Evolutionary conservation across 2,329 filamentous ascomycete genomes (phyloP).

Genomic region (Aspergillus hiratsukae): DNA sequence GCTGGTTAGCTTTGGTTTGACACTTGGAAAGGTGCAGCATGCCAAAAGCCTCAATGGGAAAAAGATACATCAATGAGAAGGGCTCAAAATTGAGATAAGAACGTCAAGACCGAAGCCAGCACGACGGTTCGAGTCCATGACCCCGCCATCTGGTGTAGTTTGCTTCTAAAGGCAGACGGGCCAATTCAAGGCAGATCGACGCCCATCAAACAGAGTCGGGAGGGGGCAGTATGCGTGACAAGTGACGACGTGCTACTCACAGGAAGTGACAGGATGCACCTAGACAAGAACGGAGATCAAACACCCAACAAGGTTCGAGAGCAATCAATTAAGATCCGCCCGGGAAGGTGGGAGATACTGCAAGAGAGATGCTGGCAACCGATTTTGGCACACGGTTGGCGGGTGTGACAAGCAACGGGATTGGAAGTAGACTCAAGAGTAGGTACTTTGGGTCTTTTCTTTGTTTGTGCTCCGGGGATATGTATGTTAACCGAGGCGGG

Average conservation of each 20-base stretch:
- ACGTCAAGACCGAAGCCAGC: background rate
- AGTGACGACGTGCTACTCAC: background rate
- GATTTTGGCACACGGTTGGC: constrained; percentile 5
- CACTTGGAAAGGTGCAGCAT: constrained; percentile 1
- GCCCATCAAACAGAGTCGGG: background rate
- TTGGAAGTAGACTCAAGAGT: background rate
- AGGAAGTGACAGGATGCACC: background rate
- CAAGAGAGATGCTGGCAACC: constrained; percentile 11
- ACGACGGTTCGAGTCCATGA: background rate
- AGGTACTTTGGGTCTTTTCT: constrained; percentile 1
- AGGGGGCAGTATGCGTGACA: background rate
- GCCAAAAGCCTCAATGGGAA: background rate
- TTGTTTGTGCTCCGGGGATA: constrained; percentile 1
- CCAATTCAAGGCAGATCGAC: background rate
- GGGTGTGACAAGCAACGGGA: constrained; percentile 3
- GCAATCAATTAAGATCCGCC: background rate
- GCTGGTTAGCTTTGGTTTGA: constrained; percentile 7
- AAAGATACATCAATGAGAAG: background rate
- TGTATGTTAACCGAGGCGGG: constrained; percentile 10
- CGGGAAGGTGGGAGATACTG: background rate
- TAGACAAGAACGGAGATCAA: background rate
- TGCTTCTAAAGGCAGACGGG: background rate
- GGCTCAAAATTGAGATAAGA: background rate
- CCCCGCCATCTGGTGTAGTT: background rate
- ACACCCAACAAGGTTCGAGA: background rate